Evolutionary conservation across 2,329 filamentous ascomycete genomes (phyloP).

Genomic region (Aspergillus ochraceus): DNA sequence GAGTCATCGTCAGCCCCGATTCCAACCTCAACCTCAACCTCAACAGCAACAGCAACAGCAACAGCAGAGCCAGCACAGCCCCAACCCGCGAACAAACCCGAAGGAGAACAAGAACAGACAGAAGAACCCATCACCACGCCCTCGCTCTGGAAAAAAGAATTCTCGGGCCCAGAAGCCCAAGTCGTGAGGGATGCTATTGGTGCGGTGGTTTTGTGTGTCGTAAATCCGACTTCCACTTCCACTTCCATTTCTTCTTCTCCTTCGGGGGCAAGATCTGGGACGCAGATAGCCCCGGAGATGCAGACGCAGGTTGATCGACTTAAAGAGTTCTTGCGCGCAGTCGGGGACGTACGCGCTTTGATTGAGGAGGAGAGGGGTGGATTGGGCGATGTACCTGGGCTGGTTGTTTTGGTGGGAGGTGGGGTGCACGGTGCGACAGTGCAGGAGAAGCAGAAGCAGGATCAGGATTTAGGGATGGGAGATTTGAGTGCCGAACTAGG

Average conservation of each 20-base stretch:
- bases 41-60: neutral
- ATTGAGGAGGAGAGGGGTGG: constrained; percentile 46
- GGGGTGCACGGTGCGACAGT: neutral
- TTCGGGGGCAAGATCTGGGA: neutral
- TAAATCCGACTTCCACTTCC: constrained; percentile 20
- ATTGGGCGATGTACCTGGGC: constrained; percentile 37
- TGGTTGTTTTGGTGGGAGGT: constrained; percentile 36
- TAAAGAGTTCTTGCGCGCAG: constrained; percentile 30
- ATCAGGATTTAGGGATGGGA: neutral
- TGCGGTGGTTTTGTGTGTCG: constrained; percentile 41
- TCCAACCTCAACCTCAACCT: neutral
- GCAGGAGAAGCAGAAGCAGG: neutral
- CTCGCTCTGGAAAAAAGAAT: constrained; percentile 41
- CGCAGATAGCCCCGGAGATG: neutral
- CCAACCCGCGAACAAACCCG: neutral
- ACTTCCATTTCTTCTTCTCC: too few species aligned
- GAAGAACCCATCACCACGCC: constrained; percentile 12
- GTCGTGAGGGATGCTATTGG: constrained; percentile 48
- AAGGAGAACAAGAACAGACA: constrained; percentile 4
- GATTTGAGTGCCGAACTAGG: neutral
- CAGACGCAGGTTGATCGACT: constrained; percentile 1
- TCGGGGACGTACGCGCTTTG: constrained; percentile 38
- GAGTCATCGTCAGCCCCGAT: neutral
- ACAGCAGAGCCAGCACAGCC: neutral
- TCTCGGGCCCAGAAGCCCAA: constrained; percentile 41